Evolutionary conservation across 1,284 basidiomycete genomes (phyloP), one percentile per base, ranked within the genome.

Genomic region (Porodaedalea pini): DNA sequence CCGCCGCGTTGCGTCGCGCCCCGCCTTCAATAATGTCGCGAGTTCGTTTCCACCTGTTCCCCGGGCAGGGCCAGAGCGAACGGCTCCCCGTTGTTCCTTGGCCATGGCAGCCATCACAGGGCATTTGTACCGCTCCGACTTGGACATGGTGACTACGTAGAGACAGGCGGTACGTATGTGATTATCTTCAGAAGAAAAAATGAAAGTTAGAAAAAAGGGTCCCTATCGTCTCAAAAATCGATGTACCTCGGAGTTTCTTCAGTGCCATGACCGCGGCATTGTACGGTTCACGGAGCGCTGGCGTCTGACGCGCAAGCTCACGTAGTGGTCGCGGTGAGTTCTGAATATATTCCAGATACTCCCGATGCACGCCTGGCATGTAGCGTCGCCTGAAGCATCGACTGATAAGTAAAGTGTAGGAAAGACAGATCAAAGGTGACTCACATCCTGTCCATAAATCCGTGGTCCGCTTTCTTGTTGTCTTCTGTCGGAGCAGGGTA

Each of bases 1-100:
- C n/a, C 85, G 82, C 51, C 75, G 71, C 6, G 94, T 97, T 31
- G 94, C 90, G 65, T 96, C 93, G 58, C 94, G 80, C 25, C 90
- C 92, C 13, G 88, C 84, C 71, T 96, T 97, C 61, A 98, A 77
- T 52, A 96, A 81, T 25, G 82, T 73, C 15, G 91, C 82, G 23
- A 97, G 74, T 52, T 88, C 85, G 60, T 87, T 96, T 3, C 94
- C 94, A 19, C 94, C 94, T 0, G 94, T 97, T 0, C 94, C 94
- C 23, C 78, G 76, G n/a, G 75, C 77, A n/a, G 78, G 80, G 0
- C 75, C 79, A 10, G 74, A 72, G 37, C 69, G 74, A 31, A 73
- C 65, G 23, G 69, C 67, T 34, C 67, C 62, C 27, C 69, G 70
- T 60, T 58, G 54, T 17, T 57, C 56, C 56, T 83, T 78, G 56